phyloP scores from a whole-genome alignment of 768 basidiomycete genomes.

The Heimioporus sp. region DNA sequence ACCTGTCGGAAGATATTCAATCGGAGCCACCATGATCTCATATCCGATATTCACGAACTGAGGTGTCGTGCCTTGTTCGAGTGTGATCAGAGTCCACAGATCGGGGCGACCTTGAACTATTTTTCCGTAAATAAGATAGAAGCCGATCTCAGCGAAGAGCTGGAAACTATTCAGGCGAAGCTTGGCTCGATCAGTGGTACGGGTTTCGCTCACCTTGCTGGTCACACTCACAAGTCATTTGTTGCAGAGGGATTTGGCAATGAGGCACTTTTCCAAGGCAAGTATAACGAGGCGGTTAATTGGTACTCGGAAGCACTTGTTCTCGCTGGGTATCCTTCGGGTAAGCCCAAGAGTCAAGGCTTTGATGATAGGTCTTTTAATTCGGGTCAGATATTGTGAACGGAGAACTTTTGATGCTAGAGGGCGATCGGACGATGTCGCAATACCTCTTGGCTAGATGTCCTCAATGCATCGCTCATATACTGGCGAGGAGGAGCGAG shows the following conservation, averaged over 20 bases:
- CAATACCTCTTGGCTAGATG: not conserved
- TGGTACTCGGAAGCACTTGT: conserved; percentile 13
- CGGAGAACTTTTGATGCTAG: not conserved
- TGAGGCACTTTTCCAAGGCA: not conserved
- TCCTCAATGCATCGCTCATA: not conserved
- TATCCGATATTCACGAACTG: conserved; percentile 8
- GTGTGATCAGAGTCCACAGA: not conserved
- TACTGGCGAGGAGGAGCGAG: conserved; percentile 9
- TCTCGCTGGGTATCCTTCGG: conserved; percentile 1
- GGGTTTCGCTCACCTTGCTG: not conserved
- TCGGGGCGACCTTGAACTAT: not conserved
- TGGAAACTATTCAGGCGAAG: not conserved
- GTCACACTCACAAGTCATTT: too few relatives aligned
- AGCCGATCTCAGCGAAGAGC: conserved; percentile 6
- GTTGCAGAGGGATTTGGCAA: conserved; percentile 14
- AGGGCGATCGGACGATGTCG: not conserved
- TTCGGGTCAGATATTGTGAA: conserved; percentile 1
- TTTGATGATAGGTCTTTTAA: too few relatives aligned
- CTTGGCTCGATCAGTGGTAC: conserved; percentile 14
- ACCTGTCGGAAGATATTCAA: conserved; percentile 7
- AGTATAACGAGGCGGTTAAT: conserved; percentile 1
- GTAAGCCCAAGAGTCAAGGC: not conserved
- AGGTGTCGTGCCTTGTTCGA: conserved; percentile 6
- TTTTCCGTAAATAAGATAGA: not conserved
- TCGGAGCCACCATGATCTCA: conserved; percentile 4